Conservation (phyloP, 371 early-diverging fungal genomes). For the Haplosporangium sp. region DNA sequence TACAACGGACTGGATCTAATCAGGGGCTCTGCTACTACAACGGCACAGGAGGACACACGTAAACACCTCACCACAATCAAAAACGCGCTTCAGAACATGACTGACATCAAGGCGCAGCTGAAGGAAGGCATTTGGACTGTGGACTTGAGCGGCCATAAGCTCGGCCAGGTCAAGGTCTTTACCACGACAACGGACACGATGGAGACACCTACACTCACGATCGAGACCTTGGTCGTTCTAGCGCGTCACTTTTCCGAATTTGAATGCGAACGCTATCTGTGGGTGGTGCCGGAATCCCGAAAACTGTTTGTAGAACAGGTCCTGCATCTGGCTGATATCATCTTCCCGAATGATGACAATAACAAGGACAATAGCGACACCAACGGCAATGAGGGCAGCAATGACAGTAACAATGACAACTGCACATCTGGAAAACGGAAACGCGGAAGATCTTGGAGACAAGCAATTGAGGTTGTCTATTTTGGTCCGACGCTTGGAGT, state of each 20-base stretch:
- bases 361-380: background rate
- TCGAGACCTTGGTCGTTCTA: slow-evolving; percentile 7
- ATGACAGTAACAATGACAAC: background rate
- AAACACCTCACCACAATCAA: slow-evolving; percentile 9
- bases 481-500: slow-evolving; percentile 22
- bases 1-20: slow-evolving; percentile 11
- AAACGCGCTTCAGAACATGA: background rate
- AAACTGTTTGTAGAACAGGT: slow-evolving; percentile 32
- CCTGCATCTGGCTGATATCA: slow-evolving; percentile 13
- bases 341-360: slow-evolving; percentile 1
- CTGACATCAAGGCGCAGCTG: slow-evolving; percentile 1
- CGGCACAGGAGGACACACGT: background rate
- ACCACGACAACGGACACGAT: background rate
- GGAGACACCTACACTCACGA: slow-evolving; percentile 12
- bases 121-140: slow-evolving; percentile 29
- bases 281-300: slow-evolving; percentile 33
- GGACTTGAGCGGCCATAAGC: slow-evolving; percentile 13
- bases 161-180: slow-evolving; percentile 32
- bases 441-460: slow-evolving; percentile 10
- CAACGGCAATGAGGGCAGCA: background rate
- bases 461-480: slow-evolving; percentile 21
- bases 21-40: background rate
- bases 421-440: too few relatives aligned
- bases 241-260: slow-evolving; percentile 15
- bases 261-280: slow-evolving; percentile 21